phyloP scores from a whole-genome alignment of 1,284 basidiomycete genomes.

The Moniliophthora roreri region DNA sequence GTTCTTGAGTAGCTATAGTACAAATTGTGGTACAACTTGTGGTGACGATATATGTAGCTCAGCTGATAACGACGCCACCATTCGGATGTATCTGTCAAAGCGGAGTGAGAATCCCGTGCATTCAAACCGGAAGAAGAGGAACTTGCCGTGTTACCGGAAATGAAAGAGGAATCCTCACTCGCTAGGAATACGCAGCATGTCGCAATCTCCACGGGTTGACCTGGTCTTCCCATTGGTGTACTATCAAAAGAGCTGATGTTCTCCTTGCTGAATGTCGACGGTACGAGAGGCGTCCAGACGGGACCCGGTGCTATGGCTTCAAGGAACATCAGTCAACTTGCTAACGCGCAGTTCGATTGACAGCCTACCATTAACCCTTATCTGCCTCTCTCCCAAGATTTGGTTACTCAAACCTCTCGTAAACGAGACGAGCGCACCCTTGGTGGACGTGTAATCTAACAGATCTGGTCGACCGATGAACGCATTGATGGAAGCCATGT shows the following conservation, averaged over 20 bases:
- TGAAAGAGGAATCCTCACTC: conserved; percentile 50
- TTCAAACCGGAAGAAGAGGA: neutral
- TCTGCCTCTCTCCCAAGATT: conserved; percentile 43
- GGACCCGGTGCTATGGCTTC: conserved; percentile 49
- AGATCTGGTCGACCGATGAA: conserved; percentile 53
- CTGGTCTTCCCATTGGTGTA: conserved; percentile 49
- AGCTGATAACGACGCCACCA: neutral
- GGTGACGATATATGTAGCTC: no score
- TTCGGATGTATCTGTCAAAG: neutral
- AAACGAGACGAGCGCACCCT: conserved; percentile 16
- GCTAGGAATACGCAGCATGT: conserved; percentile 55
- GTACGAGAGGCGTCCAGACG: conserved; percentile 54
- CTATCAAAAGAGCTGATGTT: conserved; percentile 35
- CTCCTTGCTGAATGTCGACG: conserved; percentile 48
- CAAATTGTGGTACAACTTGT: no score
- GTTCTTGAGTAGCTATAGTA: no score
- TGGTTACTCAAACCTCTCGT: conserved; percentile 47
- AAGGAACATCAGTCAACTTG: conserved; percentile 26
- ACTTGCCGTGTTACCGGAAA: conserved; percentile 22
- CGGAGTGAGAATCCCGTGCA: neutral
- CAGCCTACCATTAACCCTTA: conserved; percentile 13
- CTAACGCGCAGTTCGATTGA: neutral
- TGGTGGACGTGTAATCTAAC: conserved; percentile 41
- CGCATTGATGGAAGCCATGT: conserved; percentile 50
- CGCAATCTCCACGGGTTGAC: conserved; percentile 57